phyloP scores from a whole-genome alignment of 106 monocot genomes.

The Amphibolis antarctica region DNA sequence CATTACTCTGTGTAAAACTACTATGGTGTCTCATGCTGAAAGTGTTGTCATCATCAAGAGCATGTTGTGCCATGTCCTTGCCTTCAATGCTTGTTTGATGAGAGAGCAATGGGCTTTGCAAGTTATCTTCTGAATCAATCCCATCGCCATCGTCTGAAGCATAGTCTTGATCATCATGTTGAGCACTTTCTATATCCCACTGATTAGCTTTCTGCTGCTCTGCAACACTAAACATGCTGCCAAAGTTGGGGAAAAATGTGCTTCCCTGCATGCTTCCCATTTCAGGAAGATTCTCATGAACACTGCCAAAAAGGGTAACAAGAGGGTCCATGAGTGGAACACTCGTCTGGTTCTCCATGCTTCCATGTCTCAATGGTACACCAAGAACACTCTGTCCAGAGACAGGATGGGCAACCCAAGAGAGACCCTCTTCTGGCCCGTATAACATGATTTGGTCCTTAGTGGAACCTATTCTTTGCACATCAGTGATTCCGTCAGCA shows the following conservation, averaged over 20 bases:
- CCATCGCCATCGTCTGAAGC: slow-evolving; percentile 20
- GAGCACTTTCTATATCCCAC: slow-evolving; percentile 53
- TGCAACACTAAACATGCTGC: slow-evolving; percentile 75
- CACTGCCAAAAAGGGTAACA: slow-evolving; percentile 70
- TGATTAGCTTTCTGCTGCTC: slow-evolving; percentile 32
- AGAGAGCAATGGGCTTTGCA: slow-evolving; percentile 47
- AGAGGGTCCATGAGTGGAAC: slow-evolving; percentile 61
- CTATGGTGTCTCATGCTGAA: slow-evolving; percentile 32
- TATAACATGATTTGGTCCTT: slow-evolving; percentile 37
- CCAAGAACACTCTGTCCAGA: slow-evolving; percentile 42
- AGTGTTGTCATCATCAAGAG: slow-evolving; percentile 18
- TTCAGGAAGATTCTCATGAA: slow-evolving; percentile 63
- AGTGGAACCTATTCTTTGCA: slow-evolving; percentile 6
- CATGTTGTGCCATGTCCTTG: slow-evolving; percentile 18
- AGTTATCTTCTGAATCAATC: slow-evolving; percentile 37
- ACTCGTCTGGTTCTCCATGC: slow-evolving; percentile 36
- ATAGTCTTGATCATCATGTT: slow-evolving; percentile 34
- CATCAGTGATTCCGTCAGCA: slow-evolving; percentile 24
- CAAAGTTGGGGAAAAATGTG: slow-evolving; percentile 65
- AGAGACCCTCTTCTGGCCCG: slow-evolving; percentile 39
- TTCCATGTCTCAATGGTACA: slow-evolving; percentile 44
- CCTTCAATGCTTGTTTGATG: slow-evolving; percentile 38
- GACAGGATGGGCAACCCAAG: slow-evolving; percentile 62
- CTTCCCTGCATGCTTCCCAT: slow-evolving; percentile 48
- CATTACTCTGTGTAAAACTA: slow-evolving; percentile 22